A percentile compares a stretch with the other conserved stretches of the same genome.
phyloP scores from a whole-genome alignment of 805 yeast genomes.

The Saccharomycopsis vini region DNA sequence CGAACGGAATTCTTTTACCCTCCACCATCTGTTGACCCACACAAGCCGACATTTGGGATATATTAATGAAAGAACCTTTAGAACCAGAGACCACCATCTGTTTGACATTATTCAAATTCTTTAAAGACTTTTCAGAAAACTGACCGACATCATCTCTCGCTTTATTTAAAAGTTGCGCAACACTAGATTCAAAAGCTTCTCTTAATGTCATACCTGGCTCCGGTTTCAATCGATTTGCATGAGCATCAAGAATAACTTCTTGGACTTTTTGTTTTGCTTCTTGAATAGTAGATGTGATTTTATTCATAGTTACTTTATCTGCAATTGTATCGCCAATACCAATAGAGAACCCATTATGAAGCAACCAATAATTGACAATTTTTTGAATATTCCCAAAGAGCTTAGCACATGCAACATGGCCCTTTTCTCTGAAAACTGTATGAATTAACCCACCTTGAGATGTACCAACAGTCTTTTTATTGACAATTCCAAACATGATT shows the following conservation, averaged over 20 bases:
- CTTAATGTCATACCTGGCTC: constrained; percentile 99
- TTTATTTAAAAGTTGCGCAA: constrained; percentile 87
- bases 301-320: constrained; percentile 90
- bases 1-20: constrained; percentile 98
- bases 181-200: constrained; percentile 97
- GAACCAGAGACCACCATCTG: constrained; percentile 99
- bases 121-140: constrained; percentile 93
- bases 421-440: constrained; percentile 96
- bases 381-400: constrained; percentile 89
- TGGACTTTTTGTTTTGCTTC: constrained; percentile 93
- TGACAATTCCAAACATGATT: constrained; percentile 95
- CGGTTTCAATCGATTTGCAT: constrained; percentile 76
- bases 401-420: constrained; percentile 81
- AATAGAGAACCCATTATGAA: constrained; percentile 95
- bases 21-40: constrained; percentile 99
- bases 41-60: constrained; percentile 99
- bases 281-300: constrained; percentile 85
- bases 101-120: constrained; percentile 89
- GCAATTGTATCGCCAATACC: constrained; percentile 99
- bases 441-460: constrained; percentile 97
- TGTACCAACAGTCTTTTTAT: constrained; percentile 96
- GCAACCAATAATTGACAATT: constrained; percentile 91
- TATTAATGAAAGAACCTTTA: constrained; percentile 96
- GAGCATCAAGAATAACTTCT: constrained; percentile 87
- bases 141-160: constrained; percentile 99